phyloP scores from a whole-genome alignment of 1,284 basidiomycete genomes.

The Caloboletus firmus region DNA sequence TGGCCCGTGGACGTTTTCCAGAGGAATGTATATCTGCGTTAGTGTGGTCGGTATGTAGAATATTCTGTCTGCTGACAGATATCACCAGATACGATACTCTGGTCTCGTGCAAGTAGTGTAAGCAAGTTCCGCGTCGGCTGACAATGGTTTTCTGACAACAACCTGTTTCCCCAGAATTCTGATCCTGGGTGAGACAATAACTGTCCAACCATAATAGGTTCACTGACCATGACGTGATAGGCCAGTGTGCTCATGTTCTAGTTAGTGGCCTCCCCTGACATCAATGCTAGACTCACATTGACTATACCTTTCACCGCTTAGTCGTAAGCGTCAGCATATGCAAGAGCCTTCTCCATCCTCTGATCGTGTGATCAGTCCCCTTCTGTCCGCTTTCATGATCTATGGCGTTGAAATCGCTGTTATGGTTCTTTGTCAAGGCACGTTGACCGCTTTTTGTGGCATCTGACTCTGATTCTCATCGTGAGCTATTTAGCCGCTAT shows the following conservation, averaged over 20 bases:
- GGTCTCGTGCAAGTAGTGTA: slow-evolving; percentile 17
- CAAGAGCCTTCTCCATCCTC: background rate
- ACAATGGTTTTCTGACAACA: background rate
- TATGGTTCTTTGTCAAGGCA: slow-evolving; percentile 13
- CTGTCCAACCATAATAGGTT: background rate
- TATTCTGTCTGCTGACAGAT: background rate
- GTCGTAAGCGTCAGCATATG: slow-evolving; percentile 9
- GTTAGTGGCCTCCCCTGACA: slow-evolving; percentile 1
- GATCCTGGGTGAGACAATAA: slow-evolving; percentile 9
- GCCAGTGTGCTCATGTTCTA: background rate
- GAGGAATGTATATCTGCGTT: slow-evolving; percentile 16
- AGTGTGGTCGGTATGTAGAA: background rate
- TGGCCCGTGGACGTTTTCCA: slow-evolving; percentile 14
- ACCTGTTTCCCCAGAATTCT: background rate
- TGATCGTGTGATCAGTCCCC: slow-evolving; percentile 5
- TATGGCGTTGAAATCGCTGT: slow-evolving; percentile 1
- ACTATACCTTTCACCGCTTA: background rate
- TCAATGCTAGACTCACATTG: background rate
- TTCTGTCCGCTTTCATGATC: background rate
- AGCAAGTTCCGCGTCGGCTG: background rate
- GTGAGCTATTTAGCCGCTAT: slow-evolving; percentile 8
- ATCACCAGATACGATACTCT: slow-evolving; percentile 22
- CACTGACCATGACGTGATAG: background rate
- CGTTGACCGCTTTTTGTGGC: background rate
- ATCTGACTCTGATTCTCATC: background rate